These are phyloP conservation scores for Entomortierella chlamydospora DNA, from an alignment of 192 early-diverging fungal species.

Conservation along the genomic window DNA sequence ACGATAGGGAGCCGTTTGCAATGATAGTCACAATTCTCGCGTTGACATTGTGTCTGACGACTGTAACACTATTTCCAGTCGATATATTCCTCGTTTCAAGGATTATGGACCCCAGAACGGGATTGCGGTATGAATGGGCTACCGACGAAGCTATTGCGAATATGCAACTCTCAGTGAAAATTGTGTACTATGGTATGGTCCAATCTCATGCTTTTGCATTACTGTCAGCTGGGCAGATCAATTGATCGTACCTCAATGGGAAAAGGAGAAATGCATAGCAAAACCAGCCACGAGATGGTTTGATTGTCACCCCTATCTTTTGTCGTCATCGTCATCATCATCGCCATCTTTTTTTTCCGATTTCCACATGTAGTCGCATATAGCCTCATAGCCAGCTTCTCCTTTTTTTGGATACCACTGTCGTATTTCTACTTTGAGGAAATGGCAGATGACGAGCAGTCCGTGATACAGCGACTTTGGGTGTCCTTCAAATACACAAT, in stretches of 20 bases:
- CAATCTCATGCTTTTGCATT: neutral
- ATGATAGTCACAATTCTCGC: slow-evolving; percentile 61
- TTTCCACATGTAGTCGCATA: slow-evolving; percentile 51
- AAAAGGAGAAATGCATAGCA: no score
- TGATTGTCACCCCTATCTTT: neutral
- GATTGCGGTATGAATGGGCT: slow-evolving; percentile 68
- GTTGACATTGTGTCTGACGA: slow-evolving; percentile 58
- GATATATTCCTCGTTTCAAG: slow-evolving; percentile 70
- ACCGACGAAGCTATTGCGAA: slow-evolving; percentile 57
- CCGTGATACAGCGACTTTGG: slow-evolving; percentile 40
- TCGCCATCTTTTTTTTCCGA: no score
- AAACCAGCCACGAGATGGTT: no score
- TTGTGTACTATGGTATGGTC: slow-evolving; percentile 60
- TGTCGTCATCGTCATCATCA: neutral
- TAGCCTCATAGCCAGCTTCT: slow-evolving; percentile 60
- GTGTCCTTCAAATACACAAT: slow-evolving; percentile 65
- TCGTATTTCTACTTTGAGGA: slow-evolving; percentile 75
- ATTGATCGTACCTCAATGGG: no score
- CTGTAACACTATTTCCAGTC: slow-evolving; percentile 62
- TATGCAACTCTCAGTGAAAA: slow-evolving; percentile 51
- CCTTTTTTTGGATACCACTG: slow-evolving; percentile 67
- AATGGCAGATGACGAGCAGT: slow-evolving; percentile 58
- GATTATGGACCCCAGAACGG: slow-evolving; percentile 61
- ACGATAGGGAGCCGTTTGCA: slow-evolving; percentile 63
- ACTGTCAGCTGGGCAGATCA: neutral